Conservation (phyloP, 257 asterid genomes). For the Dorcoceras hygrometricum region DNA sequence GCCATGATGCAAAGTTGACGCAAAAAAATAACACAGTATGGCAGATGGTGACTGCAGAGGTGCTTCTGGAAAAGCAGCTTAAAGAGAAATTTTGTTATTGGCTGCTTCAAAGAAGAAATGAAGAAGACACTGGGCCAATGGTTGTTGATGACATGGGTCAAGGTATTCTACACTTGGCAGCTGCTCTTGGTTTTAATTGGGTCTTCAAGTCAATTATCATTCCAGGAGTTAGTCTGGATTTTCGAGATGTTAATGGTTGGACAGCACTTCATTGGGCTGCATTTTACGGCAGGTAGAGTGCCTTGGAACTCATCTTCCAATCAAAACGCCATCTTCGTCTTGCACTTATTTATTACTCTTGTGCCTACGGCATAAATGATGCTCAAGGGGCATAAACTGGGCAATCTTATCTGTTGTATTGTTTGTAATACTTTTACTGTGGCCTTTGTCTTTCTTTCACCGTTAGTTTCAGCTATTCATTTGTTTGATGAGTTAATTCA, state of each 20-base stretch:
- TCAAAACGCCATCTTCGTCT: not conserved
- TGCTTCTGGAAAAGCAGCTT: conserved; percentile 50
- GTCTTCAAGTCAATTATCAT: conserved; percentile 65
- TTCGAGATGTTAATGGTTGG: conserved; percentile 95
- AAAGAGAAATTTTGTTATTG: conserved; percentile 66
- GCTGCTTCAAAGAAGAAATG: conserved; percentile 60
- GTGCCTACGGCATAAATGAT: conserved; percentile 1
- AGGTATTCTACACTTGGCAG: conserved; percentile 86
- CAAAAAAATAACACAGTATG: conserved; percentile 35
- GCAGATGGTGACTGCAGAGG: conserved; percentile 39
- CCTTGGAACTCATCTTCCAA: conserved; percentile 16
- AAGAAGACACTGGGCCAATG: conserved; percentile 60
- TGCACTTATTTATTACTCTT: conserved; percentile 12
- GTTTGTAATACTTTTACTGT: conserved; percentile 16
- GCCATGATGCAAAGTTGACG: conserved; percentile 34
- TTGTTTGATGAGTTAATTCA: not conserved
- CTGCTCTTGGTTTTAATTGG: conserved; percentile 96
- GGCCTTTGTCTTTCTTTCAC: not conserved
- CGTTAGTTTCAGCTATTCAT: not conserved
- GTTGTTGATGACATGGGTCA: conserved; percentile 73
- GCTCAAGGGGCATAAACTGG: conserved; percentile 6
- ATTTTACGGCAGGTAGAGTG: conserved; percentile 69
- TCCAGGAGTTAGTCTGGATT: conserved; percentile 74
- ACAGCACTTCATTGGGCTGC: conserved; percentile 99
- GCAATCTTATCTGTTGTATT: not conserved